Evolutionary conservation across 176 grass and related monocot species (phyloP).

Genomic region (Stipa capillata): DNA sequence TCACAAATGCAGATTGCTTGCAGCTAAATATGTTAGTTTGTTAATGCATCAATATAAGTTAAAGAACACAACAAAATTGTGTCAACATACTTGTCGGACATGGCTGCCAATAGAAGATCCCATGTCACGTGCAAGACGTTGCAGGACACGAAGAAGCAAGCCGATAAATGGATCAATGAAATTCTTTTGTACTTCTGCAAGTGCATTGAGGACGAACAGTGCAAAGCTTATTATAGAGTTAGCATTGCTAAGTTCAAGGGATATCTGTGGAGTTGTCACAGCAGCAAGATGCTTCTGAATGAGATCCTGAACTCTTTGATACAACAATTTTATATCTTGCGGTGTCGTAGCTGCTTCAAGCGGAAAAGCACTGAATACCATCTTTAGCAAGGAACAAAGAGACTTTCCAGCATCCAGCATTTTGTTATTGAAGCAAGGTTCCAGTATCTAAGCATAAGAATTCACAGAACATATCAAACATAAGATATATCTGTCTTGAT

Average conservation of each 20-base stretch:
- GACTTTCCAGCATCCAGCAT: conserved; percentile 95
- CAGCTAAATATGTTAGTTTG: not conserved
- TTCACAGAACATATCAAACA: conserved; percentile 7
- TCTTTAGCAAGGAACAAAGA: conserved; percentile 90
- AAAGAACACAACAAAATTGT: not conserved
- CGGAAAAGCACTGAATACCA: conserved; percentile 90
- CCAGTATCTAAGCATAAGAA: conserved; percentile 58
- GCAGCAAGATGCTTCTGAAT: conserved; percentile 85
- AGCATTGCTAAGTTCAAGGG: conserved; percentile 69
- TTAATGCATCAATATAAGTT: conserved; percentile 8
- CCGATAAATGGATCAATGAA: conserved; percentile 74
- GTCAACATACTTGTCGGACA: conserved; percentile 67
- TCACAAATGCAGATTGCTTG: not conserved
- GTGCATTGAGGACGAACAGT: conserved; percentile 72
- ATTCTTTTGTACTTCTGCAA: conserved; percentile 92
- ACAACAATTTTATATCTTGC: conserved; percentile 73
- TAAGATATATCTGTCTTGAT: conserved; percentile 1
- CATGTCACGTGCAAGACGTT: conserved; percentile 96
- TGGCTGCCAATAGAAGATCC: conserved; percentile 60
- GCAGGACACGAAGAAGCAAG: conserved; percentile 79
- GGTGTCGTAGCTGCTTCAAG: conserved; percentile 80
- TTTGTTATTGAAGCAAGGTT: conserved; percentile 93
- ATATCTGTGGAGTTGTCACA: conserved; percentile 81
- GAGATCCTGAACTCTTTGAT: conserved; percentile 79
- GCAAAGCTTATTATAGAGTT: conserved; percentile 90